Evolutionary conservation across 495 filamentous ascomycete genomes (phyloP).

Genomic region (Daldinia loculata): DNA sequence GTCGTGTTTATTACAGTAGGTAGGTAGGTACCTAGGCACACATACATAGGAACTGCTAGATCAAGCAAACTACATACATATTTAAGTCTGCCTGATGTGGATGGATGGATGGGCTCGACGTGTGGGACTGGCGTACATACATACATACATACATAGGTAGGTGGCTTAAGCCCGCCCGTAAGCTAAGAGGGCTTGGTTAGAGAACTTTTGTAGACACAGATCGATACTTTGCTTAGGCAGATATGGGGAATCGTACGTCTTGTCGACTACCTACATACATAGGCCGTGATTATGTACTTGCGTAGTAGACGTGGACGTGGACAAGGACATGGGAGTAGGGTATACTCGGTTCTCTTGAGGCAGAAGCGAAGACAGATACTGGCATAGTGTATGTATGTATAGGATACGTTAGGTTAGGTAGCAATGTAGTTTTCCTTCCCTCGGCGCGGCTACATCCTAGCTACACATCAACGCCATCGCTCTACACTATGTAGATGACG

Average conservation of each 20-base stretch:
- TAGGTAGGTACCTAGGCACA: too few species aligned
- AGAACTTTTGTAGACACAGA: not conserved
- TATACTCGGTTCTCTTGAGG: too few species aligned
- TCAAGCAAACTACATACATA: too few species aligned
- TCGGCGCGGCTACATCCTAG: not conserved
- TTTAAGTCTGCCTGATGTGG: not conserved
- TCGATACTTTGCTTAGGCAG: not conserved
- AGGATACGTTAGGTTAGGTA: not conserved
- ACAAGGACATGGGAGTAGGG: too few species aligned
- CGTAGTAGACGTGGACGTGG: too few species aligned
- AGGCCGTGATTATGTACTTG: too few species aligned
- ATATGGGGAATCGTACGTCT: not conserved
- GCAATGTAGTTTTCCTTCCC: not conserved
- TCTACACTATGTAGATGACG: conserved; percentile 2
- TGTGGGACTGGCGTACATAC: not conserved
- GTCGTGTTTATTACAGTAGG: too few species aligned
- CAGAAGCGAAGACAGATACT: too few species aligned
- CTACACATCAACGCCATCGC: not conserved
- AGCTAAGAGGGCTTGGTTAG: conserved; percentile 7
- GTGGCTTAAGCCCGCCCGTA: conserved; percentile 2
- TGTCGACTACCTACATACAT: not conserved
- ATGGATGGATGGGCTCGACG: too few species aligned
- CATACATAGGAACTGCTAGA: too few species aligned
- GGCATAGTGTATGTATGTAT: too few species aligned
- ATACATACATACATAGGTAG: too few species aligned